These are phyloP conservation scores for Podospora conica DNA, from an alignment of 495 filamentous ascomycete genomes.

Conservation along the genomic window DNA sequence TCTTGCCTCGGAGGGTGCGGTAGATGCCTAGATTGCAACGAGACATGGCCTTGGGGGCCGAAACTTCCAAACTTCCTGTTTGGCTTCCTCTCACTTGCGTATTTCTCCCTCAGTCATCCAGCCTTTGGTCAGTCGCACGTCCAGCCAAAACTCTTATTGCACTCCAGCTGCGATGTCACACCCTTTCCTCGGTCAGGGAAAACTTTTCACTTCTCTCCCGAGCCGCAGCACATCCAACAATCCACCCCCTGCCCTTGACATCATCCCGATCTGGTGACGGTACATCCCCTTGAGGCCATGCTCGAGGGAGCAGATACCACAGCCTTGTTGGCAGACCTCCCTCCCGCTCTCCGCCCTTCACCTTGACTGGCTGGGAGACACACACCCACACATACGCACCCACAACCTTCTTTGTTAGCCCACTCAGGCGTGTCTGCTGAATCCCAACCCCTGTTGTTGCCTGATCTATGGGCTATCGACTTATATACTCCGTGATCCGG, in stretches of 20 bases:
- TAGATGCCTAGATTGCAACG: neutral
- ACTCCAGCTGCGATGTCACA: neutral
- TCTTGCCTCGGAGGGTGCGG: neutral
- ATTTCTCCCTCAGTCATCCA: neutral
- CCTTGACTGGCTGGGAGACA: neutral
- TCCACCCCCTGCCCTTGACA: neutral
- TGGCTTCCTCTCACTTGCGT: neutral
- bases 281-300: neutral
- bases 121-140: neutral
- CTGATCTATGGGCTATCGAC: conserved; percentile 12
- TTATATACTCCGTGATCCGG: conserved; percentile 7
- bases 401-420: neutral
- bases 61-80: neutral
- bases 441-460: conserved; percentile 4
- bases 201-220: neutral
- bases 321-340: too few relatives aligned
- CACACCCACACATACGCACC: neutral
- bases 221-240: neutral
- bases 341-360: neutral
- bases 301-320: neutral
- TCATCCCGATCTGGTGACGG: neutral
- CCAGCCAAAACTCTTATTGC: neutral
- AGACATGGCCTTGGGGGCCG: neutral
- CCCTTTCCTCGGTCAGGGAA: neutral
- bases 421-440: neutral